phyloP scores from a whole-genome alignment of 225 moss, liverwort and hornwort species.

The Thuidium tamariscinum region DNA sequence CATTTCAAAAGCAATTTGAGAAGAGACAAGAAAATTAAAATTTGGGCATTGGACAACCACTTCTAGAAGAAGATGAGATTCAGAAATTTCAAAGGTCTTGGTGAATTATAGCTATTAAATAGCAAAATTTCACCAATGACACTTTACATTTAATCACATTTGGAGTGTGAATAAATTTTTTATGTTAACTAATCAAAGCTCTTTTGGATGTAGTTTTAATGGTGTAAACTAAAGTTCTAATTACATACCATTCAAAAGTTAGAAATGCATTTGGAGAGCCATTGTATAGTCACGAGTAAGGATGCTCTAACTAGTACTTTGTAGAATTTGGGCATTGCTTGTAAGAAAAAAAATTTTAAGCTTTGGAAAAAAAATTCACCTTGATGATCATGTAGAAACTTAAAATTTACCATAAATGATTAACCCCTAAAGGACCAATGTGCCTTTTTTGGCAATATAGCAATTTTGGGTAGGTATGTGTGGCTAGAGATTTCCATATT shows the following conservation, averaged over 20 bases:
- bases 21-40: not conserved
- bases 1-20: rapidly evolving
- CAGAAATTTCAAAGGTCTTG: rapidly evolving
- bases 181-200: too few relatives aligned
- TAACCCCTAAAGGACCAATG: too few relatives aligned
- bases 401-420: too few relatives aligned
- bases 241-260: not conserved
- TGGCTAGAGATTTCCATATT: too few relatives aligned
- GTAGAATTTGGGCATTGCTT: too few relatives aligned
- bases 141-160: not conserved
- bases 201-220: too few relatives aligned
- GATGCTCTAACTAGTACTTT: not conserved
- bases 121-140: rapidly evolving
- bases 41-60: not conserved
- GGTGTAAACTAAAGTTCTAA: too few relatives aligned
- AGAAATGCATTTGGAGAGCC: not conserved
- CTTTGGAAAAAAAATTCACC: too few relatives aligned
- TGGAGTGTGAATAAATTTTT: not conserved
- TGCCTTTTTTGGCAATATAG: too few relatives aligned
- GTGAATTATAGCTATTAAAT: rapidly evolving
- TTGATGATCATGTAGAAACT: too few relatives aligned
- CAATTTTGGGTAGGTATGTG: too few relatives aligned
- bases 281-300: not conserved
- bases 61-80: not conserved
- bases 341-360: too few relatives aligned